phyloP scores from a whole-genome alignment of 1,284 basidiomycete genomes.

The Kwoniella shivajii region DNA sequence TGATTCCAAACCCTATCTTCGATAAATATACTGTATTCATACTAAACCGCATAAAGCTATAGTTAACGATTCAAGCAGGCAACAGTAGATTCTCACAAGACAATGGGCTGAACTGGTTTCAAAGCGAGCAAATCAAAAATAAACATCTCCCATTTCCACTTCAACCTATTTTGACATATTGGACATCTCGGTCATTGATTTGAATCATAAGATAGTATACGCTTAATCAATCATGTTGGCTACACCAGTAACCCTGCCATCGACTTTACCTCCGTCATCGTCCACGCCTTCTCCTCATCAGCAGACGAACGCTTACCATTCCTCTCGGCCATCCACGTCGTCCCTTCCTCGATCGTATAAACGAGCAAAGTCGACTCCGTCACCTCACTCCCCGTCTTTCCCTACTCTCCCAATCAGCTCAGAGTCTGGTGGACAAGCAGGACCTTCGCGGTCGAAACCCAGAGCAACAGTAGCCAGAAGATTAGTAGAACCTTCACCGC shows the following conservation, averaged over 20 bases:
- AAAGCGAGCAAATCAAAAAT: no score
- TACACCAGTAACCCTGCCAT: not conserved
- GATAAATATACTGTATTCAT: no score
- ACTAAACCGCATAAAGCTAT: no score
- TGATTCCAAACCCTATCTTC: no score
- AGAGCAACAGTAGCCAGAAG: slow-evolving; percentile 13
- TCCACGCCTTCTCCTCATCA: slow-evolving; percentile 10
- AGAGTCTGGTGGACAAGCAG: not conserved
- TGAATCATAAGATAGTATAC: no score
- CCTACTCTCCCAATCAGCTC: not conserved
- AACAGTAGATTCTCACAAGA: no score
- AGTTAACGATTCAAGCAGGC: no score
- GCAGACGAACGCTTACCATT: not conserved
- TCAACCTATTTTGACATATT: no score
- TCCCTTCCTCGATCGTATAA: slow-evolving; percentile 38
- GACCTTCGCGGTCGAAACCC: slow-evolving; percentile 3
- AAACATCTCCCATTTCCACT: no score
- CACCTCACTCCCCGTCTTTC: slow-evolving; percentile 9
- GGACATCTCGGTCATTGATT: no score
- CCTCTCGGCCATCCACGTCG: slow-evolving; percentile 21
- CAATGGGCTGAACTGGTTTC: no score
- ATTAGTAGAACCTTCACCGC: slow-evolving; percentile 10
- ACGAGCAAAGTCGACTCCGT: slow-evolving; percentile 33
- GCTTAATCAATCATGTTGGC: not conserved
- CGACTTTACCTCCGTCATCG: not conserved